Evolutionary conservation across 495 filamentous ascomycete species (phyloP).

Genomic region (Aspergillus campestris): DNA sequence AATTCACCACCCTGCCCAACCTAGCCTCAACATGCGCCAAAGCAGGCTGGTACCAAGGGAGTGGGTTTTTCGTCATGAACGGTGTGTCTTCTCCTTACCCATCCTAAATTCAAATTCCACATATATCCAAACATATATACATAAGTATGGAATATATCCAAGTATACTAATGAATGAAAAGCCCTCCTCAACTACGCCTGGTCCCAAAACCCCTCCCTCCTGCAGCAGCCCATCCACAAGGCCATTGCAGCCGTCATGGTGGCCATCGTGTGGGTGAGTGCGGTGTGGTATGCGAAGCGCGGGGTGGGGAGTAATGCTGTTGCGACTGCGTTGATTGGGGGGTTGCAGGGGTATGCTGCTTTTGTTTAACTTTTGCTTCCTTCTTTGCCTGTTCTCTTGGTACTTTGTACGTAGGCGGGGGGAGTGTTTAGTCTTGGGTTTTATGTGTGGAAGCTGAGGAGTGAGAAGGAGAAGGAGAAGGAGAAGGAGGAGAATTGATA

Average conservation of each 20-base stretch:
- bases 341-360: constrained; percentile 19
- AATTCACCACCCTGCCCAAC: constrained; percentile 18
- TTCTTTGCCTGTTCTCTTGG: background rate
- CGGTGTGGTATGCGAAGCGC: constrained; percentile 20
- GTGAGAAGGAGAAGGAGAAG: no score
- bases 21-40: constrained; percentile 21
- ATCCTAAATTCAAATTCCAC: background rate
- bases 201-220: constrained; percentile 13
- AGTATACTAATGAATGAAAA: constrained; percentile 2
- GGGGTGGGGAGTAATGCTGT: constrained; percentile 11
- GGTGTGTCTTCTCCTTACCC: constrained; percentile 8
- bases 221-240: constrained; percentile 17
- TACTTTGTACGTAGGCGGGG: background rate
- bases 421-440: background rate
- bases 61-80: constrained; percentile 20
- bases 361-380: constrained; percentile 4
- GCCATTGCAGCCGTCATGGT: constrained; percentile 17
- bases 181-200: constrained; percentile 22
- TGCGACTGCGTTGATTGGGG: constrained; percentile 11
- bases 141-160: background rate
- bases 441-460: no score
- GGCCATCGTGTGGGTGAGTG: constrained; percentile 18
- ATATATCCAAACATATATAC: no score
- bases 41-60: constrained; percentile 27
- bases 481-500: no score